Conservation (phyloP, 768 basidiomycete genomes). For the Kwoniella mangroviensis region DNA sequence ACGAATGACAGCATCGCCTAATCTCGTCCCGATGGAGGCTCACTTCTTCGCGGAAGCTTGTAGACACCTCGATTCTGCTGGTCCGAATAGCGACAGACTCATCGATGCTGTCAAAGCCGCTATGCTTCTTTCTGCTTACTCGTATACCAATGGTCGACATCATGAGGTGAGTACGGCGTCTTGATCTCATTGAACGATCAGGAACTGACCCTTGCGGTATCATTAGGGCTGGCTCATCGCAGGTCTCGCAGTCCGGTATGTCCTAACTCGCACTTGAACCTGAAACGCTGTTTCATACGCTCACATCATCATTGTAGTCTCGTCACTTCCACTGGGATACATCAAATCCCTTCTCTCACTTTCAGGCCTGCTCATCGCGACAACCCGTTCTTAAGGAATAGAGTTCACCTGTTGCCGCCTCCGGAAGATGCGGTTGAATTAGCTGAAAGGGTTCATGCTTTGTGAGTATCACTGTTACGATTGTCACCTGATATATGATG, state of each 20-base stretch:
- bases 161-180: conserved; percentile 35
- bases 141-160: conserved; percentile 41
- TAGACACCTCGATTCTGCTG: conserved; percentile 35
- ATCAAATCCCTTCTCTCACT: conserved; percentile 41
- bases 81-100: conserved; percentile 40
- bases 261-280: background rate
- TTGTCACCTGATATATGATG: background rate
- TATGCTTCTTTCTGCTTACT: conserved; percentile 43
- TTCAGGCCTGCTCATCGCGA: conserved; percentile 28
- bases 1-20: conserved; percentile 38
- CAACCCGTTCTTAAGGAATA: conserved; percentile 40
- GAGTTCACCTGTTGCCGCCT: conserved; percentile 39
- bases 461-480: conserved; percentile 31
- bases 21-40: conserved; percentile 32
- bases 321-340: conserved; percentile 43
- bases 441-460: conserved; percentile 47
- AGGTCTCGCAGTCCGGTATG: conserved; percentile 38
- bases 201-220: no score
- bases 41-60: conserved; percentile 37
- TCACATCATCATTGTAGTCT: conserved; percentile 19
- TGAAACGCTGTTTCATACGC: conserved; percentile 4
- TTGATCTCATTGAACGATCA: no score
- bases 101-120: conserved; percentile 45
- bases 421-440: conserved; percentile 49
- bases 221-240: conserved; percentile 39